Conservation (phyloP, 208 protist species). For the Novymonas esmeraldas region DNA sequence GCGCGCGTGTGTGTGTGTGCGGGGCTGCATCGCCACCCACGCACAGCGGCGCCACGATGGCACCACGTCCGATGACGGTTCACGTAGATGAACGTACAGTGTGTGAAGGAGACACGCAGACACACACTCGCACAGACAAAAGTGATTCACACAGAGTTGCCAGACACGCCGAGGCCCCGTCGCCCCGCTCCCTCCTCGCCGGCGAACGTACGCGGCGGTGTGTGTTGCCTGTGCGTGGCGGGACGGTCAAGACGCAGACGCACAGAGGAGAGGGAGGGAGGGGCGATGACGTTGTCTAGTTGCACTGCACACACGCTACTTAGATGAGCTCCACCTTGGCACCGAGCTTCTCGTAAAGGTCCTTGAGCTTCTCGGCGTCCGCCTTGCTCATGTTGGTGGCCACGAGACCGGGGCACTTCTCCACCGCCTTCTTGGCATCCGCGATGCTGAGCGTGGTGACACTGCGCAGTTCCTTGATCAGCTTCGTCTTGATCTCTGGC, state of each 20-base stretch:
- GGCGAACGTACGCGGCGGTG: too few species aligned
- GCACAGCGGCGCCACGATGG: too few species aligned
- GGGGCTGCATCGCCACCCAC: too few species aligned
- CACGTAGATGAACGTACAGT: not conserved
- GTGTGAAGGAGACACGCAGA: not conserved
- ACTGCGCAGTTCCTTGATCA: conserved; percentile 91
- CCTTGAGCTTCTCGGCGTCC: conserved; percentile 91
- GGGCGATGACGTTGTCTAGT: too few species aligned
- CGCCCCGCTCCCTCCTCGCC: too few species aligned
- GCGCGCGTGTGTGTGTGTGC: too few species aligned
- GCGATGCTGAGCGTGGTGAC: conserved; percentile 86
- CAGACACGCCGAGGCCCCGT: not conserved
- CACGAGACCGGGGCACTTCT: conserved; percentile 91
- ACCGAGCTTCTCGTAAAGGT: conserved; percentile 86
- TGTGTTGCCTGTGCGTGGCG: too few species aligned
- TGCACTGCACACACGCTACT: not conserved
- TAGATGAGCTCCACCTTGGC: conserved; percentile 89
- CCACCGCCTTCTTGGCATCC: conserved; percentile 89
- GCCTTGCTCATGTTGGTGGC: conserved; percentile 85
- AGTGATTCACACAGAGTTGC: not conserved
- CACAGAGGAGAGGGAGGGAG: not conserved
- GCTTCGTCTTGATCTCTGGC: conserved; percentile 89
- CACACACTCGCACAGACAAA: not conserved
- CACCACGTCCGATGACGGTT: too few species aligned
- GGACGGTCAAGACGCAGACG: not conserved